Evolutionary conservation across 495 filamentous ascomycete genomes (phyloP), one percentile per base, ranked within the genome.

Genomic region (Penicillium egyptiacum): DNA sequence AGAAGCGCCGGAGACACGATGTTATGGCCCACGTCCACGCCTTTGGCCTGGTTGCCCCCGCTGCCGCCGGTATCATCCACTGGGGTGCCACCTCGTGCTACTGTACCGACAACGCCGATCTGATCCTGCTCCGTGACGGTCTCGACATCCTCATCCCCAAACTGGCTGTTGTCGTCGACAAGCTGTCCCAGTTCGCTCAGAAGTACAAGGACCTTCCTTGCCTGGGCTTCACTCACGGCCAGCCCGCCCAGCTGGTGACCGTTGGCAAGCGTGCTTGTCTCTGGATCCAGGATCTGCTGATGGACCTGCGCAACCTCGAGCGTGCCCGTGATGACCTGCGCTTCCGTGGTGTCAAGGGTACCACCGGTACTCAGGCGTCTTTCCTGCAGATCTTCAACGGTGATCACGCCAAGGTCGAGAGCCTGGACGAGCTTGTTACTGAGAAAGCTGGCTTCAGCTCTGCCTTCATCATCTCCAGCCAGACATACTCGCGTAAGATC

Each of bases 41-140:
- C 9, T 90, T 83, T 61, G 89, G 87, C 3, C 72, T 81, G 64
- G 82, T 80, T 48, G 90, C 90, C 10, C 91, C 92, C 4, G 86
- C 85, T 44, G 92, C 92, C 39, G 90, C 89, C 19, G 90, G 89
- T 20, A 90, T 93, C 67, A 95, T 96, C 47, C 92, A 96, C 75
- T 86, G 81, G 73, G 92, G 87, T 53, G 86, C 84, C 39, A 85
- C 83, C 11, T 79, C 74, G 4, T 84, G 81, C 70, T 85, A 83
- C 72, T 77, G 83, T 77, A 92, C 89, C 46, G 93, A 98, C 68
- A 96, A 96, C 60, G 86, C 89, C 26, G 93, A 98, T 62, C 73
- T 96, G 44, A 93, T 96, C 63, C 85, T 96, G 68, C 76, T 92
- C 53, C 79, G 87, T 5, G 83, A 91, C 50, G 84, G 76, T 45